Conservation (phyloP, 768 basidiomycete genomes). For the Leccinellum luteum region DNA sequence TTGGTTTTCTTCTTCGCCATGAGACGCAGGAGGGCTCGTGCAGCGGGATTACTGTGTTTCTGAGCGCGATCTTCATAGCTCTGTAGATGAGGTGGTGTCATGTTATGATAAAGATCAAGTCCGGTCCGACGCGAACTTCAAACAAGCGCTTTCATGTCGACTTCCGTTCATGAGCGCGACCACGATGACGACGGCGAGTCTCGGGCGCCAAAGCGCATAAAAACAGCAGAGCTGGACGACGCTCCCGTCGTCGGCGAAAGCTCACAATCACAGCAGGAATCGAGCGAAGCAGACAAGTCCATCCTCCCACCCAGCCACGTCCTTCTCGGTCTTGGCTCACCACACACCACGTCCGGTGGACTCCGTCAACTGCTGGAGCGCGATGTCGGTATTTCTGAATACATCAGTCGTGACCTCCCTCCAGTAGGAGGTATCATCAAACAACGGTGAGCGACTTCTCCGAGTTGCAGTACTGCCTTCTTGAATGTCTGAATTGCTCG, state of each 20-base stretch:
- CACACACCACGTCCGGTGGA: conserved; percentile 47
- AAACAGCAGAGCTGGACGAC: conserved; percentile 25
- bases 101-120: neutral
- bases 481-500: neutral
- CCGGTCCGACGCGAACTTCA: neutral
- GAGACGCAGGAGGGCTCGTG: conserved; percentile 70
- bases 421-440: conserved; percentile 93
- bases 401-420: conserved; percentile 65
- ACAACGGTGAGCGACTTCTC: conserved; percentile 64
- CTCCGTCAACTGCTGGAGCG: conserved; percentile 64
- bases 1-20: conserved; percentile 89
- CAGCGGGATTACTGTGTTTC: conserved; percentile 69
- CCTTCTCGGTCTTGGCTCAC: conserved; percentile 58
- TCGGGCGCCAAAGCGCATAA: conserved; percentile 39
- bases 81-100: conserved; percentile 37
- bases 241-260: conserved; percentile 5
- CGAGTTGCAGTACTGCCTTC: neutral
- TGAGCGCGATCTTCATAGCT: conserved; percentile 63
- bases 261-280: neutral
- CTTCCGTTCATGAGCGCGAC: conserved; percentile 48
- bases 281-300: conserved; percentile 12
- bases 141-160: conserved; percentile 21
- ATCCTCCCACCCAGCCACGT: conserved; percentile 74
- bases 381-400: conserved; percentile 90
- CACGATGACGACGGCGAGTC: conserved; percentile 44